Base-by-base conservation (phyloP, 306 rosid genomes). In the Cicer yamashitae region DNA sequence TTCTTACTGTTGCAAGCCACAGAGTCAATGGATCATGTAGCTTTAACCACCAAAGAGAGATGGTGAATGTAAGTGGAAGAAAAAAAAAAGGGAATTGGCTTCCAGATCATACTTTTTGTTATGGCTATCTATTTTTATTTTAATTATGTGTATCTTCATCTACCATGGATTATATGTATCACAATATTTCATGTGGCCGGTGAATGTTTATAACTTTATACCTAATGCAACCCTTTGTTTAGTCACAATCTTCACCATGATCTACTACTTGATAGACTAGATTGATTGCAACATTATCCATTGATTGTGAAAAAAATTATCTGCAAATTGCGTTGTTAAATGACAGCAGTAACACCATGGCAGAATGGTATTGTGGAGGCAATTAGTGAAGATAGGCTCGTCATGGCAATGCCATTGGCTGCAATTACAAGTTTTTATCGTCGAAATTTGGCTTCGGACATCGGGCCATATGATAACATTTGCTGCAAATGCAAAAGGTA, bases 1-100 rank as follows among this genome's bases (percentile, higher is more conserved):
- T 74, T 83, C 74, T 74, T 77, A 85, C 82, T 75, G 82, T 66
- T 65, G 91, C 87, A 67, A 86, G 90, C 86, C 60, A 85, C 78
- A 68, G 25, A 50, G 63, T 41, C 18, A 54, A 75, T 84, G 69
- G 82, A 76, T 69, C 82, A 83, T 74, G 84, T 73, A 50, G 82
- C 81, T 82, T 73, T 80, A 71, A 82, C 77, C 82, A 59, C 85
- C 76, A 56, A 30, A 30, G 67, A 78, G 50, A 63, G 81, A 67
- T 85, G 79, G 76, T 80, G 82, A 85, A 78, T 78, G 81, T 78
- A 75, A 74, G 80, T 48, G 76, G 81, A 67, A 78, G 60, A 78
- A 69, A 67, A 78, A 72, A 78, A 58, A 70, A 71, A 25, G 34
- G 85, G 86, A 76, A 59, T 70, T 85, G 80, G 83, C 83, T 85